Percentiles rank a stretch among this genome's conserved stretches.
These are phyloP conservation scores for Trametes sanguinea DNA, from an alignment of 768 basidiomycete species.

Conservation along the genomic window DNA sequence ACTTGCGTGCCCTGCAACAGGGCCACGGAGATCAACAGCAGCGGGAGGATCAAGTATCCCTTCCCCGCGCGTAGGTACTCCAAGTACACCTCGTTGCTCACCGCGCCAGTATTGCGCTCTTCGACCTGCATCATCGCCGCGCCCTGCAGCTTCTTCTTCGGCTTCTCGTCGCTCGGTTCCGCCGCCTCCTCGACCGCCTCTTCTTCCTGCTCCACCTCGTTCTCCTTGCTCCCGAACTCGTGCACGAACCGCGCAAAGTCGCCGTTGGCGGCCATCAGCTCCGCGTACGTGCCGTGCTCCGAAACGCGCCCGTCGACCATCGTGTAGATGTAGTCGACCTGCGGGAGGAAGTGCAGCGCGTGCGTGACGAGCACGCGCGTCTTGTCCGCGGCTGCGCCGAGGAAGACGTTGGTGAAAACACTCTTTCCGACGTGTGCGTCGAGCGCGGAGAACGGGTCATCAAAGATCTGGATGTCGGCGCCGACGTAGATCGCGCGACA, in stretches of 20 bases:
- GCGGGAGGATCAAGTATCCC: conserved; percentile 63
- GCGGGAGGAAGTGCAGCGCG: conserved; percentile 85
- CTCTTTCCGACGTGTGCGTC: conserved; percentile 91
- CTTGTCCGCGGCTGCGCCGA: conserved; percentile 60
- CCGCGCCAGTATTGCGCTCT: conserved; percentile 78
- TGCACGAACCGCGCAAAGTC: conserved; percentile 72
- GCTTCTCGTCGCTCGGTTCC: conserved; percentile 35
- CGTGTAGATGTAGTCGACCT: conserved; percentile 84
- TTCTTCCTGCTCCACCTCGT: conserved; percentile 49
- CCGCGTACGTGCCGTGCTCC: conserved; percentile 77
- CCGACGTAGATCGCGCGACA: conserved; percentile 86
- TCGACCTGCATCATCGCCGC: conserved; percentile 78
- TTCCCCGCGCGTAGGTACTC: conserved; percentile 71
- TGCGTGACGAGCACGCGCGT: conserved; percentile 92
- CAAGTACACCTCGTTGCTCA: conserved; percentile 55
- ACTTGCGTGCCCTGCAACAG: conserved; percentile 72
- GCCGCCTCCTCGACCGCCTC: conserved; percentile 41
- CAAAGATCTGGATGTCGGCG: conserved; percentile 85
- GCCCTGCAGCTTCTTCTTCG: conserved; percentile 44
- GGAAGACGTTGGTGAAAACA: conserved; percentile 83
- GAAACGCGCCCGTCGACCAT: conserved; percentile 75
- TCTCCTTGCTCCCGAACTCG: conserved; percentile 76
- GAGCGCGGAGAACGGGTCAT: conserved; percentile 88
- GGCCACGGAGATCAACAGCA: conserved; percentile 59
- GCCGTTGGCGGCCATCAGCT: conserved; percentile 63